A percentile compares a stretch with the other conserved stretches of the same genome.
Evolutionary conservation across 2,329 filamentous ascomycete genomes (phyloP).

Genomic region (Fusarium sacchari): DNA sequence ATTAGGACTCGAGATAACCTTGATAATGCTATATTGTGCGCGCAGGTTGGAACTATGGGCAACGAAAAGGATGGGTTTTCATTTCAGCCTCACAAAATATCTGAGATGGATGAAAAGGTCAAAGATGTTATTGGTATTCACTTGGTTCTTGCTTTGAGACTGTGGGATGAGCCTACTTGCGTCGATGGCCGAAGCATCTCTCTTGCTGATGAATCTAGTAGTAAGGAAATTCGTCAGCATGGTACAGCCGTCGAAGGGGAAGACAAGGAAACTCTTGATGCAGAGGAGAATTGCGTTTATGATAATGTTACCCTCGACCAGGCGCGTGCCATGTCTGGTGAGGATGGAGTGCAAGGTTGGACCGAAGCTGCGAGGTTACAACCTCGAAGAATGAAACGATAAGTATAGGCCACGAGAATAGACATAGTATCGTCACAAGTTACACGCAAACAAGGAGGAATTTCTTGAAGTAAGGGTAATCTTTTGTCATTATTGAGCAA

Average conservation of each 20-base stretch:
- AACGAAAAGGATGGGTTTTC: neutral
- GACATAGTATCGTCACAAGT: neutral
- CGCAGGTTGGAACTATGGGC: neutral
- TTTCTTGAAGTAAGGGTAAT: neutral
- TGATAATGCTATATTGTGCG: neutral
- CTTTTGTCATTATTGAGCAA: neutral
- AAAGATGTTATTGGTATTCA: neutral
- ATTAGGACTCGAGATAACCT: neutral
- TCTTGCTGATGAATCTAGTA: neutral
- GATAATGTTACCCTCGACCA: neutral
- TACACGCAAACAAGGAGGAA: neutral
- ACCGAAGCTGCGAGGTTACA: neutral
- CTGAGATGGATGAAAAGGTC: neutral
- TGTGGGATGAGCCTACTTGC: neutral
- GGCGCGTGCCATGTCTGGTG: neutral
- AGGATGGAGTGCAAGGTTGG: neutral
- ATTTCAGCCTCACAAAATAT: neutral
- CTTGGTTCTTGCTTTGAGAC: neutral
- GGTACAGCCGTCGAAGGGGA: too few species aligned
- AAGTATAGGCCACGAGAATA: neutral
- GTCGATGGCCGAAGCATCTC: neutral
- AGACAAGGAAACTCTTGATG: neutral
- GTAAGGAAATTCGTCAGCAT: neutral
- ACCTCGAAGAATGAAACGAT: neutral
- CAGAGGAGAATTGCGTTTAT: neutral